Evolutionary conservation across 2,329 filamentous ascomycete genomes (phyloP).

Genomic region (Polytolypa hystricis): DNA sequence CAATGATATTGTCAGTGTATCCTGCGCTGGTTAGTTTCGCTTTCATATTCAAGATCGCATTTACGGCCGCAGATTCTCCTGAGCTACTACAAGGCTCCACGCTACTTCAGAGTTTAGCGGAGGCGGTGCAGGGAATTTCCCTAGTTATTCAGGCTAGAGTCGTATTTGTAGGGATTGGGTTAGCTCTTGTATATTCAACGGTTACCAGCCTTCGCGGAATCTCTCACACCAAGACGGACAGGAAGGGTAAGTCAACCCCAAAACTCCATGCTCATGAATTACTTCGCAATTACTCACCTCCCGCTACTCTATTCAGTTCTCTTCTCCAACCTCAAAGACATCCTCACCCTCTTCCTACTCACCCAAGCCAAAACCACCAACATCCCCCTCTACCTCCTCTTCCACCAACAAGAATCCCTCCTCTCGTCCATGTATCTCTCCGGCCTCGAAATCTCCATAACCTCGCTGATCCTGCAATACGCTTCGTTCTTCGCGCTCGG

Average conservation of each 20-base stretch:
- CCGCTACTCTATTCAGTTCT: constrained; percentile 16
- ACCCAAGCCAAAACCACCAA: constrained; percentile 82
- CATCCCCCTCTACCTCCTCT: constrained; percentile 71
- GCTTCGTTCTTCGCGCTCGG: constrained; percentile 81
- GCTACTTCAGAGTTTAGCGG: constrained; percentile 25
- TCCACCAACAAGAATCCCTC: constrained; percentile 50
- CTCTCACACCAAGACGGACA: constrained; percentile 4
- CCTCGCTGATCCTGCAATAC: constrained; percentile 66
- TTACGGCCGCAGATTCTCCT: constrained; percentile 77
- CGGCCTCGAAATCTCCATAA: constrained; percentile 52
- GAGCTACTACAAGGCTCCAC: constrained; percentile 51
- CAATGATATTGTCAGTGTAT: constrained; percentile 5
- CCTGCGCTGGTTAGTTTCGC: constrained; percentile 39
- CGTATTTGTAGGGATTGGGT: constrained; percentile 37
- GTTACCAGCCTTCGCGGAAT: no score
- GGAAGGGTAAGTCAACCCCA: background rate
- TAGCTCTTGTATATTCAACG: constrained; percentile 23
- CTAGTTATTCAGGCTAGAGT: constrained; percentile 41
- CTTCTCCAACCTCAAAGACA: constrained; percentile 45
- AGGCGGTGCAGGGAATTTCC: constrained; percentile 27
- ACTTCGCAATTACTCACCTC: no score
- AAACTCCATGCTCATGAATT: background rate
- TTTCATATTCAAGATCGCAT: constrained; percentile 78
- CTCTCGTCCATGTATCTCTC: constrained; percentile 33
- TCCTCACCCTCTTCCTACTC: constrained; percentile 67